Conservation (phyloP, 371 early-diverging fungal genomes). For the Syncephalastrum sp. region DNA sequence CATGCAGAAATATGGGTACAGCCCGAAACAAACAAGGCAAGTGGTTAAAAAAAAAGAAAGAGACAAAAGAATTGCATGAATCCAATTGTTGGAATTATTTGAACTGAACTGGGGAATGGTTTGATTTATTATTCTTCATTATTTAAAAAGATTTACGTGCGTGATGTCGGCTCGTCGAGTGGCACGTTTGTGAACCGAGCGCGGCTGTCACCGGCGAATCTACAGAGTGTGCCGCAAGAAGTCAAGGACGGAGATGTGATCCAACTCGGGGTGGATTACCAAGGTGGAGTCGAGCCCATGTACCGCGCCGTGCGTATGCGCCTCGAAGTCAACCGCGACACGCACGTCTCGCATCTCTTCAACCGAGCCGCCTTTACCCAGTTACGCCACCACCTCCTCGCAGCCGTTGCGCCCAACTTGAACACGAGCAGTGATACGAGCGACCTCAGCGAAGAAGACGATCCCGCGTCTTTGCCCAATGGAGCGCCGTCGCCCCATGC, state of each 20-base stretch:
- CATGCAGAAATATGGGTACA: slow-evolving; percentile 91
- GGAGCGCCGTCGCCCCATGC: too few species aligned
- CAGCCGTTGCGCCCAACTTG: slow-evolving; percentile 7
- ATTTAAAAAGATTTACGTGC: slow-evolving; percentile 62
- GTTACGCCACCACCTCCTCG: slow-evolving; percentile 20
- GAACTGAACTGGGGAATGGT: neutral
- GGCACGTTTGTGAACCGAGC: slow-evolving; percentile 91
- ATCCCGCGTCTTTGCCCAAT: neutral
- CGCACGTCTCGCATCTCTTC: slow-evolving; percentile 14
- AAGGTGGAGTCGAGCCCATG: slow-evolving; percentile 79
- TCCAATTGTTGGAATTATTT: neutral
- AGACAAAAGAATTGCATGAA: neutral
- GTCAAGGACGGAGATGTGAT: slow-evolving; percentile 84
- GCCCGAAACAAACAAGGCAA: slow-evolving; percentile 70
- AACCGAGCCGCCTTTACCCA: slow-evolving; percentile 27
- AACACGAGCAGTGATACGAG: neutral
- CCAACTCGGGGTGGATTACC: slow-evolving; percentile 89
- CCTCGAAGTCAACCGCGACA: slow-evolving; percentile 74
- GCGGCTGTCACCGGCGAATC: slow-evolving; percentile 73
- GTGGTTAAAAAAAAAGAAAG: slow-evolving; percentile 15
- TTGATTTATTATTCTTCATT: neutral
- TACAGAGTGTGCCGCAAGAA: slow-evolving; percentile 70
- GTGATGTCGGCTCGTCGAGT: slow-evolving; percentile 83
- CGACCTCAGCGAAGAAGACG: slow-evolving; percentile 1
- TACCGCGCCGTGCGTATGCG: slow-evolving; percentile 82